Evolutionary conservation across 805 yeast species (phyloP).

Genomic region (Cyberlindnera samutprakarnensis): DNA sequence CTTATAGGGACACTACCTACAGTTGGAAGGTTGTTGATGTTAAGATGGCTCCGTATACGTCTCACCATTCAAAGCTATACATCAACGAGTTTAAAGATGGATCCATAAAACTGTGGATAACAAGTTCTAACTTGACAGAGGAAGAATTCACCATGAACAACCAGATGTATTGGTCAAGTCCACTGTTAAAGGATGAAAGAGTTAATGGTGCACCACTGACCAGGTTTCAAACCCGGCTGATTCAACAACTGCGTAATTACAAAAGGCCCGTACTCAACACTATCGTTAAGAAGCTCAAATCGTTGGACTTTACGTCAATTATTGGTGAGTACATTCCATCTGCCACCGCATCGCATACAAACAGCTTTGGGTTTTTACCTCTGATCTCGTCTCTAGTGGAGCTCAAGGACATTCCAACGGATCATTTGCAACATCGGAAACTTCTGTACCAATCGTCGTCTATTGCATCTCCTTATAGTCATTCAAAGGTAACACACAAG

Average conservation of each 20-base stretch:
- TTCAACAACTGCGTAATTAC: constrained; percentile 39
- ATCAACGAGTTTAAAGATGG: constrained; percentile 39
- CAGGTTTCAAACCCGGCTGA: constrained; percentile 38
- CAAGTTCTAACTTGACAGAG: constrained; percentile 51
- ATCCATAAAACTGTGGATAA: constrained; percentile 42
- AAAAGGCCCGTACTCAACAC: constrained; percentile 6
- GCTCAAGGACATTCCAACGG: constrained; percentile 7
- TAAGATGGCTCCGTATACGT: constrained; percentile 30
- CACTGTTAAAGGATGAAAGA: constrained; percentile 22
- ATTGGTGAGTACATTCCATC: constrained; percentile 51
- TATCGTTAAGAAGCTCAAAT: not conserved
- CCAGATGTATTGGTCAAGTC: constrained; percentile 63
- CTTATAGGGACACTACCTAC: too few relatives aligned
- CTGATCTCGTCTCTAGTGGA: constrained; percentile 17
- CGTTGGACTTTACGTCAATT: constrained; percentile 38
- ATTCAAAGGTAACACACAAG: constrained; percentile 1
- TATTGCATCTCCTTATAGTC: constrained; percentile 15
- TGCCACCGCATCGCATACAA: constrained; percentile 35
- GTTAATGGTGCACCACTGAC: constrained; percentile 1
- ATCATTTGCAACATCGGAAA: constrained; percentile 10
- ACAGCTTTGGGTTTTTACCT: constrained; percentile 22
- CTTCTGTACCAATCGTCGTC: constrained; percentile 29
- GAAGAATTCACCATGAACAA: constrained; percentile 51
- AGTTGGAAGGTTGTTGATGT: too few relatives aligned
- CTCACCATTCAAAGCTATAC: constrained; percentile 66